These are phyloP conservation scores for Cyberlindnera amylophila DNA, from an alignment of 805 yeast genomes.

Conservation along the genomic window DNA sequence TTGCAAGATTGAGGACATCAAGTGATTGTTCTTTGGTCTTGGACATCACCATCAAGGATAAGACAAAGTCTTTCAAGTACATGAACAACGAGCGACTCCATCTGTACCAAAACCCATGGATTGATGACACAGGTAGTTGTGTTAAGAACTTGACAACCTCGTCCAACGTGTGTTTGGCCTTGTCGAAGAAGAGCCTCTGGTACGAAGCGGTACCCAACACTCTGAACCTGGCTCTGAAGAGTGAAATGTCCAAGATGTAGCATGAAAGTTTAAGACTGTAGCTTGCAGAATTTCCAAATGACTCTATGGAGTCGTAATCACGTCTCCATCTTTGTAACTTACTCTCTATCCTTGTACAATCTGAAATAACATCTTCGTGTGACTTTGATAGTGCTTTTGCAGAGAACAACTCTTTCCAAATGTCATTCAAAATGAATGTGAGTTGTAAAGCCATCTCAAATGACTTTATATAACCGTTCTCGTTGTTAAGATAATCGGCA, in stretches of 20 bases:
- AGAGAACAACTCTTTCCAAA: conserved; percentile 7
- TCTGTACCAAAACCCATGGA: conserved; percentile 13
- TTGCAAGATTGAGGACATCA: conserved; percentile 6
- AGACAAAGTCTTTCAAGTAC: conserved; percentile 13
- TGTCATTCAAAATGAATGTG: conserved; percentile 9
- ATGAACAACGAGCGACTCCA: conserved; percentile 13
- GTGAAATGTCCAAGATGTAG: conserved; percentile 5
- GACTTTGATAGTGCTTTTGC: background rate
- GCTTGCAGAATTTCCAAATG: background rate
- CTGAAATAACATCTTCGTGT: background rate
- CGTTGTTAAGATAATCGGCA: conserved; percentile 5
- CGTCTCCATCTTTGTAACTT: conserved; percentile 5
- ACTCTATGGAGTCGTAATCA: background rate
- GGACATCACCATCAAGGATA: conserved; percentile 7
- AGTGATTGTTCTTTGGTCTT: conserved; percentile 7
- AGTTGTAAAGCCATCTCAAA: conserved; percentile 6
- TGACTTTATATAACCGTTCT: conserved; percentile 3
- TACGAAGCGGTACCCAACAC: conserved; percentile 1
- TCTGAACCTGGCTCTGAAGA: conserved; percentile 12
- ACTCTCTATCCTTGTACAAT: conserved; percentile 1
- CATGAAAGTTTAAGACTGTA: conserved; percentile 5
- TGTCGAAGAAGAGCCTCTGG: conserved; percentile 4
- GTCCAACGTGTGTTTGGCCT: conserved; percentile 1
- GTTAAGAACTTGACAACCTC: conserved; percentile 3
- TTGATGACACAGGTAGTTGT: background rate